Evolutionary conservation across 805 yeast species (phyloP).

Genomic region (Starmerella sp.): DNA sequence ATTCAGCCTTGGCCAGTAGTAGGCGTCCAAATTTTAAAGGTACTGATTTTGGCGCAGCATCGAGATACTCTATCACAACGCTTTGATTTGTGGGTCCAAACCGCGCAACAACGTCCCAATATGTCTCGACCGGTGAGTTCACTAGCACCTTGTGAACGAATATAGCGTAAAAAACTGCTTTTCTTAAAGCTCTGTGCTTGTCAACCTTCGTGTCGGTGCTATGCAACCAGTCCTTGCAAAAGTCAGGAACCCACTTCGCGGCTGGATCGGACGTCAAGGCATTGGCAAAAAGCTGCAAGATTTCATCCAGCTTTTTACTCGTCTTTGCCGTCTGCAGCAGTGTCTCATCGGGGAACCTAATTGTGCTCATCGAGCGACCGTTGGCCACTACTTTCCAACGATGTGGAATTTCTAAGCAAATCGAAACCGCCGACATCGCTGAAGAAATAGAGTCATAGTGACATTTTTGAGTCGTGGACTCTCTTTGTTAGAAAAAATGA

Average conservation of each 20-base stretch:
- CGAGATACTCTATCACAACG: constrained; percentile 7
- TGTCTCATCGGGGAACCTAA: neutral
- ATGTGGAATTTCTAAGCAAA: constrained; percentile 5
- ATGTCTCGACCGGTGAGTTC: constrained; percentile 20
- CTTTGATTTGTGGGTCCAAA: constrained; percentile 22
- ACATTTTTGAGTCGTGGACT: too few relatives aligned
- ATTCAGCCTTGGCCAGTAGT: constrained; percentile 13
- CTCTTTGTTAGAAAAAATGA: constrained; percentile 4
- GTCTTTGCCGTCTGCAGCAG: neutral
- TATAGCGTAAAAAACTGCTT: constrained; percentile 8
- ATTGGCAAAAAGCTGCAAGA: neutral
- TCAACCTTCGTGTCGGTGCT: neutral
- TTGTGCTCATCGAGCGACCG: constrained; percentile 6
- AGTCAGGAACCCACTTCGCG: neutral
- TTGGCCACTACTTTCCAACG: neutral
- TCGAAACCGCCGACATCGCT: neutral
- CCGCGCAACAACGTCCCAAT: constrained; percentile 22
- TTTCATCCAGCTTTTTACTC: neutral
- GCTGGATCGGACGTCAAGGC: neutral
- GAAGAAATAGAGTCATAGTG: neutral
- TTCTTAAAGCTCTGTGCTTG: constrained; percentile 6
- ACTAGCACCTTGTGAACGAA: constrained; percentile 4
- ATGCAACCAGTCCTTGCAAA: constrained; percentile 4
- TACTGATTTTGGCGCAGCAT: constrained; percentile 12
- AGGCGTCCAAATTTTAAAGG: constrained; percentile 16